These are phyloP conservation scores for Stramenopiles sp. DNA, from an alignment of 352 stramenopile species.

Conservation along the genomic window DNA sequence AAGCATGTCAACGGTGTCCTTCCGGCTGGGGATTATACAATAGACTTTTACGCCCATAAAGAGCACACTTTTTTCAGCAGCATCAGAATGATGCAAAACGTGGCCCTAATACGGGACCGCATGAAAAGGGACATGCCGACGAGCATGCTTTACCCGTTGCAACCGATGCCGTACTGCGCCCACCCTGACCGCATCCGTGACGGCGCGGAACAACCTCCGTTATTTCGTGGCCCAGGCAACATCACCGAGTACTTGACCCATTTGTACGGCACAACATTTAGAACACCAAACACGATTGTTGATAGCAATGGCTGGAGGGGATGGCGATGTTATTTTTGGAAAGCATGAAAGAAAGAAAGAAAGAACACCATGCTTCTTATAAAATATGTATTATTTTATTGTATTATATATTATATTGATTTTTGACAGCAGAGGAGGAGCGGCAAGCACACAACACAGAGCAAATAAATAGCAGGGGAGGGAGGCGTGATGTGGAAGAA, in stretches of 20 bases:
- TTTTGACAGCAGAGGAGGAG: too few relatives aligned
- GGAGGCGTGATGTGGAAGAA: too few relatives aligned
- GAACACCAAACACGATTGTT: background rate
- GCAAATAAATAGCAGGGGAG: too few relatives aligned
- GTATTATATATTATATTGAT: too few relatives aligned
- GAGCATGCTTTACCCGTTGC: background rate
- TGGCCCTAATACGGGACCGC: background rate
- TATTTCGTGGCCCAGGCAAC: background rate
- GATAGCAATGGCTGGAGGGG: background rate
- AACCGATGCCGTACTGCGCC: background rate
- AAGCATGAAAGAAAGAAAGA: background rate
- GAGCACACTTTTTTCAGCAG: background rate
- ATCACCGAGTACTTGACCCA: background rate
- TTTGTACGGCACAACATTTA: background rate
- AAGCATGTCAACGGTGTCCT: background rate
- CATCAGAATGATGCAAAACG: slow-evolving; percentile 7
- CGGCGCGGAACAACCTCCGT: background rate
- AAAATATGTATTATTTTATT: too few relatives aligned
- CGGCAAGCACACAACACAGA: too few relatives aligned
- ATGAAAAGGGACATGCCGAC: background rate
- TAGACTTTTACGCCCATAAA: slow-evolving; percentile 9
- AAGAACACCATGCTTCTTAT: too few relatives aligned
- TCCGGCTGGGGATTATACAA: background rate
- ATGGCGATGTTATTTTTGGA: slow-evolving; percentile 4
- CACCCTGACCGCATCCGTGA: too few relatives aligned